These are phyloP conservation scores for Nicotiana benthamiana DNA, from an alignment of 257 asterid species.

Conservation along the genomic window DNA sequence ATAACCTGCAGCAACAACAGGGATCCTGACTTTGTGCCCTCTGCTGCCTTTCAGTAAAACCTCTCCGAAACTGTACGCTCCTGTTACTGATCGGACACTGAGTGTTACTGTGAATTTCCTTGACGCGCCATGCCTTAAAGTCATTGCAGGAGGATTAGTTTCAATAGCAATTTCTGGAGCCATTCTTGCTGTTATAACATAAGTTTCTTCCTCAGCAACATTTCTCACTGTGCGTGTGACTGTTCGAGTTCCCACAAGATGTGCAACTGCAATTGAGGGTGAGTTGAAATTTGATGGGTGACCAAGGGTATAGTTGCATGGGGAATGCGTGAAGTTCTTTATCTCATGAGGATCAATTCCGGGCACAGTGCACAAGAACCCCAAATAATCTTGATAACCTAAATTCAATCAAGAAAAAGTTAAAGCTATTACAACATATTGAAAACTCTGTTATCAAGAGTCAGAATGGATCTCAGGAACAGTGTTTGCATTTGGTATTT, in stretches of 20 bases:
- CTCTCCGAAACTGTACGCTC: conserved; percentile 88
- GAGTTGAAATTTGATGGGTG: conserved; percentile 80
- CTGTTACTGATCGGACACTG: conserved; percentile 64
- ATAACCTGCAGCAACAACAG: conserved; percentile 83
- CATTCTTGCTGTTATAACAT: conserved; percentile 78
- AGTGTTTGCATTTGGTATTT: background rate
- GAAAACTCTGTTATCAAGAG: background rate
- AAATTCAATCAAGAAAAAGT: conserved; percentile 11
- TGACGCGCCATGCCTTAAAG: conserved; percentile 70
- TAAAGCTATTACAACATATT: background rate
- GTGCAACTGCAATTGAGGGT: conserved; percentile 81
- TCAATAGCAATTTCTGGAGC: conserved; percentile 85
- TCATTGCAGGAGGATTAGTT: conserved; percentile 91
- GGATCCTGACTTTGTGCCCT: conserved; percentile 88
- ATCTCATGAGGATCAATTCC: conserved; percentile 68
- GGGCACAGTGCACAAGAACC: conserved; percentile 90
- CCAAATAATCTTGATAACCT: conserved; percentile 88
- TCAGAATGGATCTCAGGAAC: background rate
- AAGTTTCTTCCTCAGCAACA: conserved; percentile 88
- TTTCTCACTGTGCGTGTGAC: conserved; percentile 74
- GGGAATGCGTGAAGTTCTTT: conserved; percentile 53
- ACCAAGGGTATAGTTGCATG: conserved; percentile 88
- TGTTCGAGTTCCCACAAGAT: conserved; percentile 79
- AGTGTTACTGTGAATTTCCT: conserved; percentile 57
- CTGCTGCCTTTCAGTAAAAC: conserved; percentile 78